phyloP scores from a whole-genome alignment of 352 stramenopile genomes.

The Globisporangium okanoganense region DNA sequence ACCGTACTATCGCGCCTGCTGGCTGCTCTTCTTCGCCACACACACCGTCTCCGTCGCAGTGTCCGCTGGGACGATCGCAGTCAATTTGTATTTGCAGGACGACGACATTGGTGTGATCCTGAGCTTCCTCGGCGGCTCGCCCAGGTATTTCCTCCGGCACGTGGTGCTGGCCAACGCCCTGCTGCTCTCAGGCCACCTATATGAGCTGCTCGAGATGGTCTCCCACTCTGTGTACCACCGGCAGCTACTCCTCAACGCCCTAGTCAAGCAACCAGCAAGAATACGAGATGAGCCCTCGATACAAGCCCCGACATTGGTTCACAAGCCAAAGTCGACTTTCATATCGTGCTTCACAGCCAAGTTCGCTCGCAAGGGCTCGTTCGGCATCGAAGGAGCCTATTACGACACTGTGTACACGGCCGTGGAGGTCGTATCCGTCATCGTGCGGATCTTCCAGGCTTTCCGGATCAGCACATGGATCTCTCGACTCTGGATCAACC shows the following conservation, averaged over 20 bases:
- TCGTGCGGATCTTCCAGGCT: conserved; percentile 2
- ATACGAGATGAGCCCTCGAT: not conserved
- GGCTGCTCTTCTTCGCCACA: not conserved
- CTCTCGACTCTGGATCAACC: conserved; percentile 9
- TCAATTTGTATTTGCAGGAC: not conserved
- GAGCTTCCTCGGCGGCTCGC: not conserved
- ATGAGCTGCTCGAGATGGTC: not conserved
- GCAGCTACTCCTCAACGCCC: not conserved
- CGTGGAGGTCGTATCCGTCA: not conserved
- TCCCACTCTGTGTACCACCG: not conserved
- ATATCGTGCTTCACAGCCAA: not conserved
- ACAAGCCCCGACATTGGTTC: not conserved
- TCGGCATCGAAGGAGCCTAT: conserved; percentile 2
- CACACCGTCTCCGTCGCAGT: not conserved
- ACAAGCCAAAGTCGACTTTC: no score
- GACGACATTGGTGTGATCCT: not conserved
- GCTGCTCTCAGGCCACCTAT: not conserved
- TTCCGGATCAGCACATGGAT: conserved; percentile 4
- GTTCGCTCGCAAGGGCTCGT: not conserved
- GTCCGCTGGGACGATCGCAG: not conserved
- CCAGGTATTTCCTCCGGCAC: not conserved
- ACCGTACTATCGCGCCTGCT: not conserved
- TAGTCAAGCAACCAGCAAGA: no score
- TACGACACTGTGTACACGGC: not conserved
- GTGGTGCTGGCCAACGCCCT: not conserved